Conservation (phyloP, 495 filamentous ascomycete genomes). For the Penicillium paradoxum region DNA sequence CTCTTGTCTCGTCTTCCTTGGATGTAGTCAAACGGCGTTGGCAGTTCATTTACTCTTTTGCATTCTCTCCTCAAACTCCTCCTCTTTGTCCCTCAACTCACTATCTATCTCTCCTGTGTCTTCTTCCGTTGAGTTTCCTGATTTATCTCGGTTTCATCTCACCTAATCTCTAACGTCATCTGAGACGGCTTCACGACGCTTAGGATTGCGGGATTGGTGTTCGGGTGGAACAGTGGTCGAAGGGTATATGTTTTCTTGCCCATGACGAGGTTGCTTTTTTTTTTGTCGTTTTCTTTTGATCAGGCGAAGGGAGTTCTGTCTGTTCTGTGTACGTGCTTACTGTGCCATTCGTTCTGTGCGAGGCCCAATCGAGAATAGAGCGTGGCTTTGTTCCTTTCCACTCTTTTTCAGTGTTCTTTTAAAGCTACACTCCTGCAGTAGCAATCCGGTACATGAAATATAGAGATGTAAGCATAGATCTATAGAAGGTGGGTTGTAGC, state of each 20-base stretch:
- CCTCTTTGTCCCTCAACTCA: conserved; percentile 9
- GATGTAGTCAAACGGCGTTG: conserved; percentile 24
- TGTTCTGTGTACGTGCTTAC: conserved; percentile 24
- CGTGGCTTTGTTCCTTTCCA: conserved; percentile 17
- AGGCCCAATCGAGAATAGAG: conserved; percentile 23
- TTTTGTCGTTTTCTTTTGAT: conserved; percentile 14
- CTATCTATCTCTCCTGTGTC: conserved; percentile 2
- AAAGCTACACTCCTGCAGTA: not conserved
- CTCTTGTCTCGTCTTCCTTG: conserved; percentile 9
- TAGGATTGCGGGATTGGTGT: conserved; percentile 28
- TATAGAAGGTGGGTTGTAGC: too few relatives aligned
- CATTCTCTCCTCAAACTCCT: conserved; percentile 1
- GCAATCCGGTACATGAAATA: not conserved
- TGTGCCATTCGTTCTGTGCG: conserved; percentile 12
- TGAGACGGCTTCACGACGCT: conserved; percentile 28
- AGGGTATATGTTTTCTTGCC: conserved; percentile 14
- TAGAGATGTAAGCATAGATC: too few relatives aligned
- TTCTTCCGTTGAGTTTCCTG: conserved; percentile 19
- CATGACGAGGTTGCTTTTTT: conserved; percentile 17
- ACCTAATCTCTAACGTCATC: conserved; percentile 29
- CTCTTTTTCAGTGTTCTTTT: not conserved
- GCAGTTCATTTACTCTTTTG: conserved; percentile 10
- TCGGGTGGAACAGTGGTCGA: conserved; percentile 30
- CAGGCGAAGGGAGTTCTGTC: conserved; percentile 26
- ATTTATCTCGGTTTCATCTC: conserved; percentile 31